Base-by-base conservation (phyloP, 2,329 filamentous ascomycete genomes). In the Fusarium paranaense region DNA sequence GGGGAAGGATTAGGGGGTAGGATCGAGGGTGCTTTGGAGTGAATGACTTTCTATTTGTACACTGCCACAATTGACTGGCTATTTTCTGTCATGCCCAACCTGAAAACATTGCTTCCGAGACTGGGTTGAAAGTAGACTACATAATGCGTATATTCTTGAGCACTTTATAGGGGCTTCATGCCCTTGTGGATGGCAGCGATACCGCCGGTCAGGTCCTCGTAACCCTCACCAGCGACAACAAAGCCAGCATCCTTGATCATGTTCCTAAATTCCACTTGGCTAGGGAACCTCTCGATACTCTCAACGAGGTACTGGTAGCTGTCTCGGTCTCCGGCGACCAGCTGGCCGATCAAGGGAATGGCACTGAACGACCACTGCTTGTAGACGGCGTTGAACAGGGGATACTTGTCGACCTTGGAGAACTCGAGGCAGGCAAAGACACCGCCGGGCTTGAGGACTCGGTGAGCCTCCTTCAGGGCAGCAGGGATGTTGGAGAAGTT, bases 221-320 rank as follows among this genome's bases (percentile, higher is more conserved):
- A 99, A 0, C 94, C 94, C 62, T 90, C 84, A 2, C 93, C 95
- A 2, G 94, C 95, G 50, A 97, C 91, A 72, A 93, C 86, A 80
- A 99, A 99, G 1, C 96, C 96, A 4, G 94, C 96, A 30, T 92
- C 90, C 75, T 89, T 83, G 79, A 97, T 97, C 94, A 97, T 95
- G 37, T 90, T 88, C 74, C 92, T 89, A 80, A 97, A 99, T 75
- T 94, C 91, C 62, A 91, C 88, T 86, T 99, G 97, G 76, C 87
- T 92, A 0, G 97, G 97, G 81, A 98, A 98, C 57, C 90, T 87
- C 84, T 98, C 95, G 82, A 99, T 99, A 83, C 95, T 98, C 88
- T 99, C 97, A 11, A 99, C 97, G 11, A 99, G 88, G 84, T 99
- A 99, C 87, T 99, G 97, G 83, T 99, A 99, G 82, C 95, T 98